phyloP scores from a whole-genome alignment of 495 filamentous ascomycete species.

The Xylaria grammica region DNA sequence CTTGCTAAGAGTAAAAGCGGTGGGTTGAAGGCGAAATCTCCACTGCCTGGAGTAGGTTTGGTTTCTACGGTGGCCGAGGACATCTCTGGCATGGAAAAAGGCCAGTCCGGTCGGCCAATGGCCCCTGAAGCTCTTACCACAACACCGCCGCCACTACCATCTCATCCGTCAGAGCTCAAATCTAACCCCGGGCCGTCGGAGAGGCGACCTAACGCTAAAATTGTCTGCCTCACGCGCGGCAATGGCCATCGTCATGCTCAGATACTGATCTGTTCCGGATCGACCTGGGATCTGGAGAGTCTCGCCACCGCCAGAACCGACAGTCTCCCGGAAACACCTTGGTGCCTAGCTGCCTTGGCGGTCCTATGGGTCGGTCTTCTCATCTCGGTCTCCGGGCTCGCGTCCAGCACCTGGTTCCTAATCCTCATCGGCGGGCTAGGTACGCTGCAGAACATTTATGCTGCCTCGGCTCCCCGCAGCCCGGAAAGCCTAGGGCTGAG shows the following conservation, averaged over 20 bases:
- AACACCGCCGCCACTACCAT: not conserved
- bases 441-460: constrained; percentile 52
- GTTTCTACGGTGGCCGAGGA: no score
- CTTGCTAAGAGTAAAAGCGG: no score
- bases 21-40: no score
- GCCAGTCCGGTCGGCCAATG: not conserved
- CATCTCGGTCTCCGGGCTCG: constrained; percentile 43
- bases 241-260: not conserved
- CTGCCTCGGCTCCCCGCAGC: constrained; percentile 31
- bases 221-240: not conserved
- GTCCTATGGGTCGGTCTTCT: constrained; percentile 49
- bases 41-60: no score
- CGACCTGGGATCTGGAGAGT: not conserved
- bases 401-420: constrained; percentile 48
- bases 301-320: not conserved
- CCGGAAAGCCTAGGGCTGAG: not conserved
- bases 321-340: not conserved
- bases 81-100: not conserved
- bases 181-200: not conserved
- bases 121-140: not conserved
- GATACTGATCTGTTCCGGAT: not conserved
- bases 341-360: constrained; percentile 20
- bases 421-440: constrained; percentile 50
- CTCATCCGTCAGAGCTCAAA: no score
- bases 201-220: not conserved